Base-by-base conservation (phyloP, 345 rosid species). In the Eucalyptus melliodora region DNA sequence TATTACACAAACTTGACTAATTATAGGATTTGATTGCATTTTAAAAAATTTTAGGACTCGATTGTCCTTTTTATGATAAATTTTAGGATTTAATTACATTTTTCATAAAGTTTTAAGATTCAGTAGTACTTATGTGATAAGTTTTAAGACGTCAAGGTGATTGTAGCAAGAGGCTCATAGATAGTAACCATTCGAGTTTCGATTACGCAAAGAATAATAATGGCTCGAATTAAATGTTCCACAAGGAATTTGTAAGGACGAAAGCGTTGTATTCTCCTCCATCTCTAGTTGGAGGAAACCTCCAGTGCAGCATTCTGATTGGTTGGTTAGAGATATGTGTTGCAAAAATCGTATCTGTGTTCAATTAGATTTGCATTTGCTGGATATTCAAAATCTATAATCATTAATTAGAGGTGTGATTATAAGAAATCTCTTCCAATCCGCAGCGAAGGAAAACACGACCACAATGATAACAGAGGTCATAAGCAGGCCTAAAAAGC, bases 21-120 rank as follows among this genome's bases (percentile, higher is more conserved):
- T 56, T 56, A 9, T 0, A 56, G 1, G 1, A 56, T 1, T 56
- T 56, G 5, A 21, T 23, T 9, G 13, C 27, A 55, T 0, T 55
- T 40, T 1, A 40, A 6, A 56, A 23, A 0, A 9, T n/a, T 23
- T 24, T 56, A 23, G 3, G 6, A 56, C 0, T 24, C 0, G 9
- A 0, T 23, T 56, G 5, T 0, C 0, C 1, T 56, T 56, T 55
- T 56, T 21, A 0, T 9, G 0, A 56, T 23, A 24, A 56, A 0
- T 24, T 56, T 56, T 24, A 4, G 0, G 13, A 56, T 0, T 9
- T 56, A 0, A 56, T 24, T 56, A 23, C 0, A 56, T 5, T 56
- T 56, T 56, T 24, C 0, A 4, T 9, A 23, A 23, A 23, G 1
- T 9, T 23, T 56, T 7, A 53, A 53, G 0, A 56, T 2, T 56